Conservation (phyloP, 257 asterid genomes). For the Solanum virginianum region DNA sequence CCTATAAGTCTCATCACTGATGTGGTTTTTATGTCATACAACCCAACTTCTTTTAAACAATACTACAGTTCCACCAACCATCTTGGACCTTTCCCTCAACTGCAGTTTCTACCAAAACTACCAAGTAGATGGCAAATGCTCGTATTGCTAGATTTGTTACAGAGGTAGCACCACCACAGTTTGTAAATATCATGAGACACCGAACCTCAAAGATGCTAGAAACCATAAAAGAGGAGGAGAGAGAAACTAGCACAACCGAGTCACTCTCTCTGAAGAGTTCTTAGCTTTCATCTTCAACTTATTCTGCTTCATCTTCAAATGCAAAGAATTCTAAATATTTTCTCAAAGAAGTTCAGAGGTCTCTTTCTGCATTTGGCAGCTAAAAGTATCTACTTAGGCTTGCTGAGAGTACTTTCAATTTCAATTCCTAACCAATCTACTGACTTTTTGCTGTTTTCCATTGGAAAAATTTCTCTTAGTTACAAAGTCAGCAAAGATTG, state of each 20-base stretch:
- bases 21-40: background rate
- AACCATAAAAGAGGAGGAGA: constrained; percentile 64
- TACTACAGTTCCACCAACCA: background rate
- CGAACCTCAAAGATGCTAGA: constrained; percentile 46
- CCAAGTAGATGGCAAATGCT: constrained; percentile 36
- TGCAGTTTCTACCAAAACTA: background rate
- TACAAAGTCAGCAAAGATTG: background rate
- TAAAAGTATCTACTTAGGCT: background rate
- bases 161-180: constrained; percentile 67
- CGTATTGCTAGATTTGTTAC: constrained; percentile 45
- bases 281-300: background rate
- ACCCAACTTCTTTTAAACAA: background rate
- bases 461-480: background rate
- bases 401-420: background rate
- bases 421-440: background rate
- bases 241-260: constrained; percentile 12
- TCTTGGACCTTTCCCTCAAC: background rate
- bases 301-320: background rate
- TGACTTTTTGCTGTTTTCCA: background rate
- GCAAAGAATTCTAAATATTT: background rate
- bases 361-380: constrained; percentile 6
- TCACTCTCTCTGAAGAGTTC: background rate
- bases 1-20: constrained; percentile 11
- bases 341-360: constrained; percentile 7
- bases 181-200: constrained; percentile 40